Evolutionary conservation across 75 land plant species (phyloP).

Genomic region (Pinus tabuliformis): DNA sequence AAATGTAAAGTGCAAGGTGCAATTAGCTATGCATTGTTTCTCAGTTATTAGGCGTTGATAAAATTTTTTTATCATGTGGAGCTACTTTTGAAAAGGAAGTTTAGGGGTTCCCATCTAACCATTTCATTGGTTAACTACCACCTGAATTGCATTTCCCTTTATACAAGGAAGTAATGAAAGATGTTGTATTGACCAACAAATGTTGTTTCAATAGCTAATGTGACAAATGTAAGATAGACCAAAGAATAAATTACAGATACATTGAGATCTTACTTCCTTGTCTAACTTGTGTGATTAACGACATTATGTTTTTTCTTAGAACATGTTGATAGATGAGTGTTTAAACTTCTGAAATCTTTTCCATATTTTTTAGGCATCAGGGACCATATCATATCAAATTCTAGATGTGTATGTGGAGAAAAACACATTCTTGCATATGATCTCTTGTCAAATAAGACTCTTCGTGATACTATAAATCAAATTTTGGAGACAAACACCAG

Average conservation of each 20-base stretch:
- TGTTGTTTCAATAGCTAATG: conserved; percentile 86
- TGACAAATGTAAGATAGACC: conserved; percentile 60
- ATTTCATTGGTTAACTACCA: conserved; percentile 61
- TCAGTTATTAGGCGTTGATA: neutral
- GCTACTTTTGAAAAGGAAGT: conserved; percentile 93
- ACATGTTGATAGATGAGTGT: neutral
- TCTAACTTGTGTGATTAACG: neutral
- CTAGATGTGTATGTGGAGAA: conserved; percentile 79
- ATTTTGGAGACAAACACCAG: conserved; percentile 70
- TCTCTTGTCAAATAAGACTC: conserved; percentile 78
- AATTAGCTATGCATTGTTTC: neutral
- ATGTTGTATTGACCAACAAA: conserved; percentile 86
- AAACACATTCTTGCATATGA: conserved; percentile 81
- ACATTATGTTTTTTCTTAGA: neutral
- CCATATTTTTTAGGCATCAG: conserved; percentile 56
- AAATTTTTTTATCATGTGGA: conserved; percentile 21
- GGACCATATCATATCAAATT: conserved; percentile 68
- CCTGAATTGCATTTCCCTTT: conserved; percentile 78
- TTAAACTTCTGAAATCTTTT: neutral
- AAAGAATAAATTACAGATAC: neutral
- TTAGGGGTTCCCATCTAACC: conserved; percentile 60
- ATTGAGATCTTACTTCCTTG: neutral
- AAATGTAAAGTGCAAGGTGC: neutral
- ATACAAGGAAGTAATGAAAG: conserved; percentile 86
- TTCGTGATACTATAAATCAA: conserved; percentile 68